Percentiles rank a stretch among this genome's conserved stretches.
These are phyloP conservation scores for Tylopilus balloui DNA, from an alignment of 768 basidiomycete genomes.

Conservation along the genomic window DNA sequence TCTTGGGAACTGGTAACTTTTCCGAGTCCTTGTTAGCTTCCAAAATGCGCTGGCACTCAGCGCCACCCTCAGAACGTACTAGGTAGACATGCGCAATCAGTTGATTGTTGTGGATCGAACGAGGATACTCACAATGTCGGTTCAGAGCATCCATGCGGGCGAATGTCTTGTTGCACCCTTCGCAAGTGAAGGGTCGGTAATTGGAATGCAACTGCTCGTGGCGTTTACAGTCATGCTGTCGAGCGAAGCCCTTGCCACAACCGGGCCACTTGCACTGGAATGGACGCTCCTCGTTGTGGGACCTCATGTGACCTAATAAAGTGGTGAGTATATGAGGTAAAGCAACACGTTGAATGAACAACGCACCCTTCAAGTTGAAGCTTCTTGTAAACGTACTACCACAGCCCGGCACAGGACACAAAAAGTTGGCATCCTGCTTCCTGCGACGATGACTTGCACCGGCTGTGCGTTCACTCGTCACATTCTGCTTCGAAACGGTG, in stretches of 20 bases:
- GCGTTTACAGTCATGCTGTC: slow-evolving; percentile 95
- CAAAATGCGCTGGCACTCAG: slow-evolving; percentile 56
- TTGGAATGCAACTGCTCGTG: slow-evolving; percentile 95
- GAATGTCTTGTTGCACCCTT: slow-evolving; percentile 90
- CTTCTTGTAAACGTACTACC: slow-evolving; percentile 87
- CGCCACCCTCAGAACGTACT: slow-evolving; percentile 81
- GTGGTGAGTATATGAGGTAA: slow-evolving; percentile 12
- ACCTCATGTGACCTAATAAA: slow-evolving; percentile 78
- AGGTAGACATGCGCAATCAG: neutral
- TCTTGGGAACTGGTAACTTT: slow-evolving; percentile 26
- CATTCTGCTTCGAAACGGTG: slow-evolving; percentile 65
- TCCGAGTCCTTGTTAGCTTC: slow-evolving; percentile 32
- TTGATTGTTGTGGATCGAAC: neutral
- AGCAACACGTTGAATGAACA: slow-evolving; percentile 1
- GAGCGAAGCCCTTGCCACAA: slow-evolving; percentile 88
- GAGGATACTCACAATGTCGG: slow-evolving; percentile 68
- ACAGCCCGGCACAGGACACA: slow-evolving; percentile 78
- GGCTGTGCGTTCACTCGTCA: slow-evolving; percentile 86
- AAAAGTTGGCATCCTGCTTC: slow-evolving; percentile 85
- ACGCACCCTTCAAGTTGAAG: slow-evolving; percentile 86
- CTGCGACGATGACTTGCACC: slow-evolving; percentile 81
- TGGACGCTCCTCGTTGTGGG: slow-evolving; percentile 91
- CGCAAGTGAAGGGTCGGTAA: slow-evolving; percentile 87
- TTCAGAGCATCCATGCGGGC: slow-evolving; percentile 94
- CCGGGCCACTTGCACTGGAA: slow-evolving; percentile 95